Evolutionary conservation across 1,139 yeast genomes (phyloP).

Genomic region (Suhomyces atakaporum): DNA sequence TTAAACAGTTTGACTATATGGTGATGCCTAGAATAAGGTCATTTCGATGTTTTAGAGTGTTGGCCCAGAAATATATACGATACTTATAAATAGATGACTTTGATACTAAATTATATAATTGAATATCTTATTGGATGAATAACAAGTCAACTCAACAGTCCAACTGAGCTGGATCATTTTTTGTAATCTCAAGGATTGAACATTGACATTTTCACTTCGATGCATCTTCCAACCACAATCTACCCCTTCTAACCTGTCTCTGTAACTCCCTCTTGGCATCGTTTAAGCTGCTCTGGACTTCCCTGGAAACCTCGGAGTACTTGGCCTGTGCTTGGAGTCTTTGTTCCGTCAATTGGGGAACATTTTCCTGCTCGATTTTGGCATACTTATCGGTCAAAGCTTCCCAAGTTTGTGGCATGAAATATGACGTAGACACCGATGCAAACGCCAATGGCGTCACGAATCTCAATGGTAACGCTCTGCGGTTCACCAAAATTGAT

Average conservation of each 20-base stretch:
- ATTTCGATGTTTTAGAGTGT: too few relatives aligned
- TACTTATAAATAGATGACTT: too few relatives aligned
- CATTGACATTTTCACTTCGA: too few relatives aligned
- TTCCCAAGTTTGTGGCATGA: conserved; percentile 39
- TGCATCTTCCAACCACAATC: conserved; percentile 7
- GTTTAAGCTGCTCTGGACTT: conserved; percentile 11
- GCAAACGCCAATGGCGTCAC: conserved; percentile 53
- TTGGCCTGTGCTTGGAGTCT: conserved; percentile 18
- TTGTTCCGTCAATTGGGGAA: conserved; percentile 17
- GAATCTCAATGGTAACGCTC: conserved; percentile 51
- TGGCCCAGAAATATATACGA: too few relatives aligned
- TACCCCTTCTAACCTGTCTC: conserved; percentile 2
- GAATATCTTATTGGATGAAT: too few relatives aligned
- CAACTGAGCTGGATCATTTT: too few relatives aligned
- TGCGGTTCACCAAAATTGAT: conserved; percentile 51
- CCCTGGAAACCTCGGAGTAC: conserved; percentile 16
- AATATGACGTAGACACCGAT: conserved; percentile 37
- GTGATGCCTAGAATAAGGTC: too few relatives aligned
- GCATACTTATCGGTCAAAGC: conserved; percentile 17
- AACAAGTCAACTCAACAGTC: too few relatives aligned
- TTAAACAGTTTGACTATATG: too few relatives aligned
- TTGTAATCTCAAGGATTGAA: too few relatives aligned
- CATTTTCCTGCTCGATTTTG: conserved; percentile 13
- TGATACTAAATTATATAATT: too few relatives aligned
- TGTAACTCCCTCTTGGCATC: conserved; percentile 9